Percentiles rank a stretch among this genome's conserved stretches.
phyloP scores from a whole-genome alignment of 495 filamentous ascomycete genomes.

The Oleoguttula mirabilis region DNA sequence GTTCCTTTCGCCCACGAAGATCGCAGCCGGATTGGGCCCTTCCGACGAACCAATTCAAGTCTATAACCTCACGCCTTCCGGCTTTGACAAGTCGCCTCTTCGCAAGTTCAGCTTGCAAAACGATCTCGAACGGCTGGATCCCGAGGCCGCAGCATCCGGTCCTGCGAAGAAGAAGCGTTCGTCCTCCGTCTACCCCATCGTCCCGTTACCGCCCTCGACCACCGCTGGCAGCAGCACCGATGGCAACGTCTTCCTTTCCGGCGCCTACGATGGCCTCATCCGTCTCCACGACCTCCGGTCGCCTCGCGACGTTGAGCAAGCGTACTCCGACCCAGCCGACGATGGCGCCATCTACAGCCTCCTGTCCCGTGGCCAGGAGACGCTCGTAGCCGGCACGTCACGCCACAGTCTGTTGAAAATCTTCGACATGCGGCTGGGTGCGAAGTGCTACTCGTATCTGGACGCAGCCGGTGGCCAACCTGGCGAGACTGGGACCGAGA shows the following conservation, averaged over 20 bases:
- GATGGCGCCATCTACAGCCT: conserved; percentile 47
- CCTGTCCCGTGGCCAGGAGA: conserved; percentile 41
- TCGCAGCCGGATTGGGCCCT: conserved; percentile 42
- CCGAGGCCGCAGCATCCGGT: background rate
- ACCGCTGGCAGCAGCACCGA: conserved; percentile 20
- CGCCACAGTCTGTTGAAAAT: conserved; percentile 49
- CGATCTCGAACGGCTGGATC: background rate
- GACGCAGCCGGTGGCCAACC: conserved; percentile 3
- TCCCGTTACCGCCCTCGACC: conserved; percentile 32
- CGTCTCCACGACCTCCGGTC: conserved; percentile 61
- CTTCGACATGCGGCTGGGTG: conserved; percentile 52
- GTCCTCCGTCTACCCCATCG: conserved; percentile 39
- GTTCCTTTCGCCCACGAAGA: conserved; percentile 37
- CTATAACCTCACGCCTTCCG: conserved; percentile 35
- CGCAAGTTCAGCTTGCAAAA: conserved; percentile 31
- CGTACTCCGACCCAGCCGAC: conserved; percentile 46
- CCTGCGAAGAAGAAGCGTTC: conserved; percentile 7
- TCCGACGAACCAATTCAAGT: conserved; percentile 37
- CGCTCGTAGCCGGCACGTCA: conserved; percentile 45
- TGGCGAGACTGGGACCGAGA: background rate
- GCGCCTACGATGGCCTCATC: conserved; percentile 48
- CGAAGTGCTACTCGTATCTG: conserved; percentile 26
- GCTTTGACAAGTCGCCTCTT: conserved; percentile 29
- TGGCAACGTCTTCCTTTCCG: conserved; percentile 47
- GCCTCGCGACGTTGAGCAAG: conserved; percentile 32